These are phyloP conservation scores for Furculomyces boomerangus DNA, from an alignment of 371 early-diverging fungal species.

Conservation along the genomic window DNA sequence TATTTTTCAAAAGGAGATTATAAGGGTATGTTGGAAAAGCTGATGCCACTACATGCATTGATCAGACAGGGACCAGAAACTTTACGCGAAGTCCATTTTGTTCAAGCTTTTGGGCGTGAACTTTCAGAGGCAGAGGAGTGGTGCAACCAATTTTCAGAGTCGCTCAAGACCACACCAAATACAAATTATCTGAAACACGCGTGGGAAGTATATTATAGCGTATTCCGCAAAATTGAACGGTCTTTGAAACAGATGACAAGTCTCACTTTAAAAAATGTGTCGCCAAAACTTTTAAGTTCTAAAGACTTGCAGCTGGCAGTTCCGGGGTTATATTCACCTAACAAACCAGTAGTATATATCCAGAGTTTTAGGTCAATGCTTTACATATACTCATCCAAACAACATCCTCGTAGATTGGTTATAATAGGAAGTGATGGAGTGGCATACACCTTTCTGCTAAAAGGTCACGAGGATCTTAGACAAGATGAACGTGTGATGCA, in stretches of 20 bases:
- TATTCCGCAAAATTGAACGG: slow-evolving; percentile 69
- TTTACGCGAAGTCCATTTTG: slow-evolving; percentile 81
- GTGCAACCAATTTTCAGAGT: slow-evolving; percentile 64
- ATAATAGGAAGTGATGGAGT: slow-evolving; percentile 80
- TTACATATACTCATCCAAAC: slow-evolving; percentile 81
- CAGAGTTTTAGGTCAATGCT: slow-evolving; percentile 64
- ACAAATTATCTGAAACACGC: slow-evolving; percentile 54
- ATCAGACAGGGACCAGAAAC: slow-evolving; percentile 86
- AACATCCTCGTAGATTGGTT: slow-evolving; percentile 72
- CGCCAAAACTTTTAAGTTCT: slow-evolving; percentile 74
- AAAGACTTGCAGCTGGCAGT: slow-evolving; percentile 77
- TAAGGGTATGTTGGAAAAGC: slow-evolving; percentile 78
- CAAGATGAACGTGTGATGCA: slow-evolving; percentile 99
- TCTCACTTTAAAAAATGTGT: slow-evolving; percentile 77
- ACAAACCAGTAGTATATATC: slow-evolving; percentile 74
- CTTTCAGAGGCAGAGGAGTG: slow-evolving; percentile 82
- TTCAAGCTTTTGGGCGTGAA: slow-evolving; percentile 84
- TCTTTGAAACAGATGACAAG: slow-evolving; percentile 67
- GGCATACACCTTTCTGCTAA: slow-evolving; percentile 81
- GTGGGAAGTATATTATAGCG: slow-evolving; percentile 88
- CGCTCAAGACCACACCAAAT: slow-evolving; percentile 28
- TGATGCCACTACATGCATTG: slow-evolving; percentile 81
- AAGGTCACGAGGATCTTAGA: slow-evolving; percentile 95
- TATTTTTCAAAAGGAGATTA: slow-evolving; percentile 77
- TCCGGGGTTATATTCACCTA: slow-evolving; percentile 86